A percentile compares a stretch with the other conserved stretches of the same genome.
These are phyloP conservation scores for Mycocentrospora acerina DNA, from an alignment of 2,329 filamentous ascomycete species.

Conservation along the genomic window DNA sequence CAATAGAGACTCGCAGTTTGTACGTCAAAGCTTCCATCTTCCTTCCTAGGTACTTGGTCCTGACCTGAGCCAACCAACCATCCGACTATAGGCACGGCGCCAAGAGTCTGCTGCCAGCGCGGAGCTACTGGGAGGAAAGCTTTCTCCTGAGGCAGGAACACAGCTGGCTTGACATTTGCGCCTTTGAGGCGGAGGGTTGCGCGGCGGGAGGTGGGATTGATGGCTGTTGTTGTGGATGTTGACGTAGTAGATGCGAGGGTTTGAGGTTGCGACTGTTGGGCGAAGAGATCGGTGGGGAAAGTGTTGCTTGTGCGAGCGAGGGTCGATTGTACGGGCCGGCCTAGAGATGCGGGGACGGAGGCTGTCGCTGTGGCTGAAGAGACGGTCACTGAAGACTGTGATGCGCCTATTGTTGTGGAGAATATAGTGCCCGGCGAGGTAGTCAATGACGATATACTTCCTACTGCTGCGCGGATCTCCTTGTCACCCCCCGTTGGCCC, in stretches of 20 bases:
- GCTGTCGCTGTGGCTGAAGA: conserved; percentile 40
- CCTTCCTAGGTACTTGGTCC: conserved; percentile 70
- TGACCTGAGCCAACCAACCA: conserved; percentile 48
- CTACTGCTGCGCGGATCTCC: conserved; percentile 42
- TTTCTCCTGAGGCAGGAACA: conserved; percentile 47
- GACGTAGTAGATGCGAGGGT: conserved; percentile 23
- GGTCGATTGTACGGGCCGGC: conserved; percentile 18
- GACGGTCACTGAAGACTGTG: conserved; percentile 40
- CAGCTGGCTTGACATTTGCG: conserved; percentile 40
- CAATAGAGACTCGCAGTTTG: conserved; percentile 62
- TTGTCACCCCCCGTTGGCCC: conserved; percentile 47
- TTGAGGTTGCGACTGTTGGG: conserved; percentile 32
- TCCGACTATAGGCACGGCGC: conserved; percentile 54
- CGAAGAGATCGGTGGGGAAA: conserved; percentile 26
- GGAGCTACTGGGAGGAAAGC: conserved; percentile 49
- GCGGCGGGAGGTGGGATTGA: conserved; percentile 20
- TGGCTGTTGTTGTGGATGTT: conserved; percentile 21
- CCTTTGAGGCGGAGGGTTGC: conserved; percentile 33
- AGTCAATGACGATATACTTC: conserved; percentile 26
- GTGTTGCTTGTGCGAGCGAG: conserved; percentile 24
- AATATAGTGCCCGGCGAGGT: conserved; percentile 39
- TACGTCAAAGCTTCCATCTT: conserved; percentile 77
- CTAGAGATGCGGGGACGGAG: conserved; percentile 17
- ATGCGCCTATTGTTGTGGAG: conserved; percentile 32
- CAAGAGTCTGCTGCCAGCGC: conserved; percentile 45